Percentiles rank a stretch among this genome's conserved stretches.
phyloP scores from a whole-genome alignment of 768 basidiomycete species.

The Tylopilus felleus region DNA sequence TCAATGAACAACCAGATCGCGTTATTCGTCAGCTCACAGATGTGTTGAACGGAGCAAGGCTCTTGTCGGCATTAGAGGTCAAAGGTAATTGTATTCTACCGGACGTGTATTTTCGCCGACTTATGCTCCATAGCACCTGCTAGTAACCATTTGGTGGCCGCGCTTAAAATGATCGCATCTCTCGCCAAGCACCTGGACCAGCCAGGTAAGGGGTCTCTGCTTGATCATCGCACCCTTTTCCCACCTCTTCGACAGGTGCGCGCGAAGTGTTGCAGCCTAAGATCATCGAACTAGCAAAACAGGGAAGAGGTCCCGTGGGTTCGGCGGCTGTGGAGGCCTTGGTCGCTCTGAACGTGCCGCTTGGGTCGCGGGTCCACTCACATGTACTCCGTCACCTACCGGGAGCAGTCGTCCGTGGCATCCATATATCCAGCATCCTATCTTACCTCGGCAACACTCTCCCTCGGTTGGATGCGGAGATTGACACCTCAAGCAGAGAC shows the following conservation, averaged over 20 bases:
- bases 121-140: background rate
- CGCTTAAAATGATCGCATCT: conserved; percentile 1
- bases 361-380: background rate
- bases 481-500: background rate
- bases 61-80: conserved; percentile 1
- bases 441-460: conserved; percentile 1
- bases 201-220: background rate
- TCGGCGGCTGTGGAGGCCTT: conserved; percentile 4
- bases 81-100: background rate
- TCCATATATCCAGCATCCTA: conserved; percentile 1
- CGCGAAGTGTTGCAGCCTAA: background rate
- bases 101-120: background rate
- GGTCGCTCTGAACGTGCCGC: background rate
- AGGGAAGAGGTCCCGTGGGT: background rate
- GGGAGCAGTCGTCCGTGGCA: background rate
- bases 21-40: background rate
- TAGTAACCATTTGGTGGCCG: background rate
- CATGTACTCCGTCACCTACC: background rate
- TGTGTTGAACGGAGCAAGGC: background rate
- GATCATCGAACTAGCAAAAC: background rate
- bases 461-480: conserved; percentile 4
- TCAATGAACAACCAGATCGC: background rate
- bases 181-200: background rate
- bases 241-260: background rate
- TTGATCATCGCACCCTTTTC: background rate